A percentile compares a stretch with the other conserved stretches of the same genome.
Evolutionary conservation across 192 early-diverging fungal species (phyloP).

Genomic region (Backusella australiensis): DNA sequence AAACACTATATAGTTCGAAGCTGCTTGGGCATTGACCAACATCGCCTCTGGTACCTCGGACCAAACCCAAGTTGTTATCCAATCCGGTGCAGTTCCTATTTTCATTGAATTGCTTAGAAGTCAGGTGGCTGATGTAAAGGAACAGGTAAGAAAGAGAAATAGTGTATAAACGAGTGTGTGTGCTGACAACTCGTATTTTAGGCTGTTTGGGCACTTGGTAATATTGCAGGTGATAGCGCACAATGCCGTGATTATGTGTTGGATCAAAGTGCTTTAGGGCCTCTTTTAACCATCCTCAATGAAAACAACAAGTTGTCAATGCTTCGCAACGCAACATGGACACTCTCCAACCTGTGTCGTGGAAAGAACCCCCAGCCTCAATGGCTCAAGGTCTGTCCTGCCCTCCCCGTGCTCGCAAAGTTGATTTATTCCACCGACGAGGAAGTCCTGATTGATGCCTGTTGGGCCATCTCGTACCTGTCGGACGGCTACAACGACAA

Average conservation of each 20-base stretch:
- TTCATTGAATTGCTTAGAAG: slow-evolving; percentile 42
- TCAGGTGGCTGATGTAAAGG: slow-evolving; percentile 36
- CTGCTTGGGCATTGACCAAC: slow-evolving; percentile 56
- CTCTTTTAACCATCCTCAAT: slow-evolving; percentile 33
- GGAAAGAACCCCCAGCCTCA: slow-evolving; percentile 71
- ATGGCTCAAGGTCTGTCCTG: slow-evolving; percentile 53
- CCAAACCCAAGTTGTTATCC: slow-evolving; percentile 44
- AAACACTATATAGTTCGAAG: slow-evolving; percentile 43
- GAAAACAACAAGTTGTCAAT: slow-evolving; percentile 50
- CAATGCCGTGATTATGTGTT: slow-evolving; percentile 44
- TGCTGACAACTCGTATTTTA: neutral
- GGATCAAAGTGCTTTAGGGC: slow-evolving; percentile 26
- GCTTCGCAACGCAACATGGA: slow-evolving; percentile 78
- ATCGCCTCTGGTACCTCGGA: slow-evolving; percentile 45
- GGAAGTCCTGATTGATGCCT: slow-evolving; percentile 76
- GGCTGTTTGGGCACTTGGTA: slow-evolving; percentile 54
- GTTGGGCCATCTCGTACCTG: slow-evolving; percentile 82
- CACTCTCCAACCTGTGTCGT: slow-evolving; percentile 77
- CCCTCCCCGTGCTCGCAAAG: slow-evolving; percentile 50
- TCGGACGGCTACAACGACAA: slow-evolving; percentile 71
- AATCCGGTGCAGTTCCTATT: slow-evolving; percentile 45
- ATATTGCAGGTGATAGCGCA: slow-evolving; percentile 49
- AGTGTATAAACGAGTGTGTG: neutral
- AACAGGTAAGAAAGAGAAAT: slow-evolving; percentile 31
- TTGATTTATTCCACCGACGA: slow-evolving; percentile 68